Evolutionary conservation across 192 early-diverging fungal species (phyloP).

Genomic region (Cetraspora pellucida): DNA sequence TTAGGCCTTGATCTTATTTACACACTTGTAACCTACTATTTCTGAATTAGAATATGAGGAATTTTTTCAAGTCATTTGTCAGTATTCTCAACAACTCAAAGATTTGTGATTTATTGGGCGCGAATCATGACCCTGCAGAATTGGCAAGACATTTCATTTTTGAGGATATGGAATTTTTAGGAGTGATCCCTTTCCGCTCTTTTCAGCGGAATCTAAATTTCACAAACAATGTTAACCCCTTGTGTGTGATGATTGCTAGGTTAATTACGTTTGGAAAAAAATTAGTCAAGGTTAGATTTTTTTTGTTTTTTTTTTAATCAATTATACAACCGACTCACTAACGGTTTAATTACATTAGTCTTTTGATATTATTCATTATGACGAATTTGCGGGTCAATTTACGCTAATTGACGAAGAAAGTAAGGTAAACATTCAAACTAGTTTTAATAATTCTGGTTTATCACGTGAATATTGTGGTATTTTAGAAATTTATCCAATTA

Average conservation of each 20-base stretch:
- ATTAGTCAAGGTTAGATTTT: slow-evolving; percentile 36
- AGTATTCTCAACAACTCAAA: neutral
- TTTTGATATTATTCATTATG: slow-evolving; percentile 45
- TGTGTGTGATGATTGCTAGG: slow-evolving; percentile 29
- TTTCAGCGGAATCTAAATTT: slow-evolving; percentile 43
- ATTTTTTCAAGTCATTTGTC: slow-evolving; percentile 17
- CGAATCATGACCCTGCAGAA: neutral
- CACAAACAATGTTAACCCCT: slow-evolving; percentile 1
- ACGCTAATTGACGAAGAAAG: slow-evolving; percentile 46
- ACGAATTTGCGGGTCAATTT: slow-evolving; percentile 39
- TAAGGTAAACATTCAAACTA: slow-evolving; percentile 38
- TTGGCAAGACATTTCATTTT: slow-evolving; percentile 34
- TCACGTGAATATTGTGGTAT: too few relatives aligned
- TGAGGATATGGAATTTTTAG: slow-evolving; percentile 44
- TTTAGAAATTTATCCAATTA: too few relatives aligned
- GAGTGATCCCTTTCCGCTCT: slow-evolving; percentile 37
- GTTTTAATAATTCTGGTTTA: too few relatives aligned
- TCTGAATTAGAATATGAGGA: slow-evolving; percentile 16
- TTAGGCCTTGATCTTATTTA: neutral
- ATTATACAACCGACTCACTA: neutral
- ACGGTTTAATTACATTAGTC: slow-evolving; percentile 36
- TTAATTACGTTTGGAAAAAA: slow-evolving; percentile 37
- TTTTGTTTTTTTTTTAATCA: neutral
- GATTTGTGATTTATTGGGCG: neutral
- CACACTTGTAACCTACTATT: neutral